Conservation (phyloP, 2,329 filamentous ascomycete species). For the Xylariaceae sp. region DNA sequence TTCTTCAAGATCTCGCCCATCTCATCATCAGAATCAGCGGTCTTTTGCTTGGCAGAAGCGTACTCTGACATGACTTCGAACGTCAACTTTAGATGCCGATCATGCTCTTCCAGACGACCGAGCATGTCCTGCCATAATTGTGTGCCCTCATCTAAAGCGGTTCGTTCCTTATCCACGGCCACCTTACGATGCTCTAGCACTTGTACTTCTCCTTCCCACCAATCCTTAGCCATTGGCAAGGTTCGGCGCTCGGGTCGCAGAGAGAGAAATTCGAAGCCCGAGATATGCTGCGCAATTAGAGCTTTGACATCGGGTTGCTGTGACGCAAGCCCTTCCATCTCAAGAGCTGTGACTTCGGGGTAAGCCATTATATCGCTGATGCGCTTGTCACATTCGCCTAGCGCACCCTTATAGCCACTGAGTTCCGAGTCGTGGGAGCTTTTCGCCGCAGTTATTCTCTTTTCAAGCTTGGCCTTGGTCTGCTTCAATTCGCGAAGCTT, state of each 20-base stretch:
- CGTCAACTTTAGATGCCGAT: conserved; percentile 36
- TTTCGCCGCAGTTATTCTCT: conserved; percentile 55
- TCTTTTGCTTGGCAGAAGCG: conserved; percentile 14
- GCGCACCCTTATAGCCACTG: conserved; percentile 63
- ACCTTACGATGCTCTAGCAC: conserved; percentile 49
- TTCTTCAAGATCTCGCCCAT: conserved; percentile 38
- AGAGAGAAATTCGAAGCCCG: conserved; percentile 50
- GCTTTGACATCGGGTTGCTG: conserved; percentile 17
- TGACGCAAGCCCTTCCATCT: conserved; percentile 38
- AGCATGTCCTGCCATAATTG: conserved; percentile 61
- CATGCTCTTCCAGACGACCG: conserved; percentile 56
- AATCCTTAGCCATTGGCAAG: conserved; percentile 62
- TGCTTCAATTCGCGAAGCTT: conserved; percentile 56
- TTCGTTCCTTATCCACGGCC: conserved; percentile 55
- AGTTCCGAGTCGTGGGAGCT: conserved; percentile 65
- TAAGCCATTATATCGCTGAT: conserved; percentile 53
- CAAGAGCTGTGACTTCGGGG: conserved; percentile 50
- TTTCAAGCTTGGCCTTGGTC: conserved; percentile 52
- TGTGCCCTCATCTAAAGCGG: conserved; percentile 62
- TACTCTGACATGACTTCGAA: conserved; percentile 19
- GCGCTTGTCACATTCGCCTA: conserved; percentile 60
- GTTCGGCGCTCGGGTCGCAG: conserved; percentile 62
- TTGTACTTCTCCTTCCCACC: conserved; percentile 61
- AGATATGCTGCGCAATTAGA: conserved; percentile 25
- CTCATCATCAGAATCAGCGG: conserved; percentile 22